Evolutionary conservation across 2,329 filamentous ascomycete species (phyloP), one percentile per base, ranked within the genome.

Genomic region (Ceratocystis colombiana): DNA sequence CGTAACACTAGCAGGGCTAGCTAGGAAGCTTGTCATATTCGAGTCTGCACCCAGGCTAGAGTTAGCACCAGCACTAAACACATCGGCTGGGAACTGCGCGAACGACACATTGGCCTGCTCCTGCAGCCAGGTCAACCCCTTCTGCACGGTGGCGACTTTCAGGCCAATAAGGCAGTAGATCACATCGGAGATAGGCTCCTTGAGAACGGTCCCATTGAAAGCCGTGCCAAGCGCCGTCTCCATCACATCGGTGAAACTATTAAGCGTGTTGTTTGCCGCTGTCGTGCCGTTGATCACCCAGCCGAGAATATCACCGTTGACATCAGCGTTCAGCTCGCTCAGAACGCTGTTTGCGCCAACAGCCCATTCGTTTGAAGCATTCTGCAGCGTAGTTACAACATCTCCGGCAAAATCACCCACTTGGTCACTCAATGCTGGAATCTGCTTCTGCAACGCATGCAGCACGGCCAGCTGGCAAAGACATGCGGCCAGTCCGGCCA

Each of bases 51-150:
- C 74, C 67, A 87, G 76, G 46, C 81, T 82, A 59, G 81, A 79
- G 41, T 84, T 78, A 66, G 92, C 89, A 53, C 92, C 91, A 64
- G 87, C 78, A 67, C 89, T 93, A 77, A 97, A 96, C 1, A 88
- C 89, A 73, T 96, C 82, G 71, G 89, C 87, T 30, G 84, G 80
- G 68, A 97, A 85, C 64, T 83, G 76, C 0, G 94, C 94, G 71
- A 99, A 88, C 68, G 84, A 79, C 71, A 99, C 82, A 69, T 94
- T 84, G 2, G 94, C 90, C 73, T 97, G 79, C 70, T 97, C 87
- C 71, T 89, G 84, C 10, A 96, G 88, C 93, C 93, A 99, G 0
- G 89, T 96, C n/a, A 97, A 80, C 12, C 88, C 94, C 72, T 88
- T 87, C 74, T 97, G 85, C 70, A 99, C 84, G 25, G 86, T 83